Conservation (phyloP, 345 rosid species). For the Eucalyptus microcorys region DNA sequence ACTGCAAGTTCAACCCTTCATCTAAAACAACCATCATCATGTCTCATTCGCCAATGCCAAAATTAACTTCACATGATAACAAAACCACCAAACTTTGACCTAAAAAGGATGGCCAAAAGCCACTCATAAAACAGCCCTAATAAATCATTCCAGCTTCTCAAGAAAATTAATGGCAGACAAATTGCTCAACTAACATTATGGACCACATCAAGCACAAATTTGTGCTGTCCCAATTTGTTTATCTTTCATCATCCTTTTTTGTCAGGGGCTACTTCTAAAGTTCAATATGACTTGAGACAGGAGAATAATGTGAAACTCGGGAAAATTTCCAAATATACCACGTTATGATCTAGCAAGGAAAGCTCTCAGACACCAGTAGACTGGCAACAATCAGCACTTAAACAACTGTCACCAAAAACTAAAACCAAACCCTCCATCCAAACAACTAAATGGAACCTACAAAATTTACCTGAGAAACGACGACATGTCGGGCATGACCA, state of each 20-base stretch:
- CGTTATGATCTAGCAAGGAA: not conserved
- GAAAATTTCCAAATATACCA: not conserved
- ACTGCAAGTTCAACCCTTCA: not conserved
- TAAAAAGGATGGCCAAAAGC: not conserved
- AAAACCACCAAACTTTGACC: not conserved
- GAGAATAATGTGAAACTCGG: not conserved
- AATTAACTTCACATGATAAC: not conserved
- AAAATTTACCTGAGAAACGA: slow-evolving; percentile 72
- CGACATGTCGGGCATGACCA: slow-evolving; percentile 63
- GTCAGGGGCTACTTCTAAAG: not conserved
- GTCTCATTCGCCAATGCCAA: not conserved
- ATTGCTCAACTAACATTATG: not conserved
- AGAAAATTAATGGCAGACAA: not conserved
- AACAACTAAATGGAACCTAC: not conserved
- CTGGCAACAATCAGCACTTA: not conserved
- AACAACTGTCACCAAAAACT: not conserved
- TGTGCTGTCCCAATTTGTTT: not conserved
- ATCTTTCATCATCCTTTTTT: not conserved
- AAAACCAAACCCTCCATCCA: not conserved
- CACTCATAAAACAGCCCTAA: not conserved
- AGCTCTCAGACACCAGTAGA: not conserved
- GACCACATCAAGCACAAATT: not conserved
- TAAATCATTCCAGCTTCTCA: not conserved
- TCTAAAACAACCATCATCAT: not conserved
- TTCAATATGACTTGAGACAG: not conserved